Evolutionary conservation across 192 early-diverging fungal species (phyloP).

Genomic region (Rhizoclosmatium globosum): DNA sequence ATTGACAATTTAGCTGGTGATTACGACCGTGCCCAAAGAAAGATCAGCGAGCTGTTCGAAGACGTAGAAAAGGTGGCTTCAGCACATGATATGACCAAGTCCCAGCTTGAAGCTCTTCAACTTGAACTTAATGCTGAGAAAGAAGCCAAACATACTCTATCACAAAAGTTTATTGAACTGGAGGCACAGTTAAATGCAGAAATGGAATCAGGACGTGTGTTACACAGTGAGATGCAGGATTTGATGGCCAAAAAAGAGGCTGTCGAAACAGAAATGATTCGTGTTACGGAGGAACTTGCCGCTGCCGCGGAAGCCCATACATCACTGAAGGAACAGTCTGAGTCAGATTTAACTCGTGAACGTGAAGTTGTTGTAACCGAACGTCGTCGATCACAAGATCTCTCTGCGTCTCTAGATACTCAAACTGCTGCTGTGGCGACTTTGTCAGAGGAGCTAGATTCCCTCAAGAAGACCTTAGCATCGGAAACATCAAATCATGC

Average conservation of each 20-base stretch:
- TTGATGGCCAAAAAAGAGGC: background rate
- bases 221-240: background rate
- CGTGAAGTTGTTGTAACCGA: conserved; percentile 12
- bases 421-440: background rate
- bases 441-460: background rate
- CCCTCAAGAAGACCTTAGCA: background rate
- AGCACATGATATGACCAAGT: background rate
- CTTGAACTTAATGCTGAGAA: background rate
- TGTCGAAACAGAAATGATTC: background rate
- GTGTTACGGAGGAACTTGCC: background rate
- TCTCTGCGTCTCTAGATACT: background rate
- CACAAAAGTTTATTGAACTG: conserved; percentile 1
- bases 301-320: background rate
- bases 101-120: background rate
- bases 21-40: background rate
- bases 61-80: background rate
- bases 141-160: background rate
- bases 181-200: background rate
- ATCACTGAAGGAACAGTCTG: background rate
- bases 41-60: background rate
- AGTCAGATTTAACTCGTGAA: background rate
- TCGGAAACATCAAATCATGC: background rate
- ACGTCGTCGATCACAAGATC: conserved; percentile 17
- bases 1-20: background rate
- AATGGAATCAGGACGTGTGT: background rate